Base-by-base conservation (phyloP, 768 basidiomycete species). In the Leccinum fibrillosum region DNA sequence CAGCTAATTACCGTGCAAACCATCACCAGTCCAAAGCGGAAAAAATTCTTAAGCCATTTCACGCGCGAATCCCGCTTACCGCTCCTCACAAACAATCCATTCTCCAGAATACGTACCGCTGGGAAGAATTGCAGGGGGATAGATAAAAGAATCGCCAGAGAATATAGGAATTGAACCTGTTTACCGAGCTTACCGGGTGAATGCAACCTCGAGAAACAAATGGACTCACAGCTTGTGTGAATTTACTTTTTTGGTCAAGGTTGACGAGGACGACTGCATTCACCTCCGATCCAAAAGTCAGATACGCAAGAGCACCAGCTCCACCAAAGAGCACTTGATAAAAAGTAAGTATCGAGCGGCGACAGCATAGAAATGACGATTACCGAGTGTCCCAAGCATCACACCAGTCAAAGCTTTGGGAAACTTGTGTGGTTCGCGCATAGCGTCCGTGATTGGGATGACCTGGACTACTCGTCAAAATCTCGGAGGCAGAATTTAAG, bases 61-160 rank as follows among this genome's bases (percentile, higher is more conserved):
- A 98, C 90, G 56, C 83, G 80, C 34, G 76, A 62, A 70, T 93
- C 81, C 53, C 72, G 79, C 72, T 98, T 98, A 50, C 97, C 97
- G 64, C 90, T 93, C 51, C 82, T 82, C 48, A 85, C 85, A 71
- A 98, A 98, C 28, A 98, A 66, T 4, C 91, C 95, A 68, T 98
- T 96, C 80, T 99, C 97, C 75, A 98, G 84, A 68, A 99, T 98
- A 54, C 97, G 86, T 49, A 96, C 87, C 3, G 96, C 97, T 0
- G 97, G 97, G 92, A 98, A 98, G 56, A 98, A 86, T 73, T 98
- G 95, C 1, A 98, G 83, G 1, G 96, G 94, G 8, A 90, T 88
- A 13, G 94, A 97, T 45, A 94, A 82, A 61, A 92, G 76, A 74
- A 98, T 98, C 12, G 95, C 97, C 35, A 94, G 74, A n/a, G 92